Base-by-base conservation (phyloP, 768 basidiomycete genomes). In the Lactarius quietus region DNA sequence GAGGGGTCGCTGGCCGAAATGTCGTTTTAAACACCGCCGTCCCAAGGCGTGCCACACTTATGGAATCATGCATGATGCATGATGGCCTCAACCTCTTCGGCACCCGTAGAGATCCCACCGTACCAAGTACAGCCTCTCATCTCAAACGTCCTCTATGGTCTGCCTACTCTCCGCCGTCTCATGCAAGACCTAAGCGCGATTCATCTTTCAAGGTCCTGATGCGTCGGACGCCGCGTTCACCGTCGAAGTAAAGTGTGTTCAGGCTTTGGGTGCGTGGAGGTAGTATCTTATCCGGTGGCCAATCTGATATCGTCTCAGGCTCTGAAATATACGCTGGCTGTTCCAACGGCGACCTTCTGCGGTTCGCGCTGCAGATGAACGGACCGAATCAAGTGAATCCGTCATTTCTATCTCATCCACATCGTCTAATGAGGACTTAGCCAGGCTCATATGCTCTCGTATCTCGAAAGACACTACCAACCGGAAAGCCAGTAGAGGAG, bases 251-350 rank as follows among this genome's bases (percentile, higher is more conserved):
- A 71, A 68, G 12, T 73, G 73, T 62, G 75, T 71, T 0, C 74
- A 75, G 55, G 74, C 73, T 9, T 62, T 73, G 18, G 73, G 73
- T 73, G 52, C 5, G 70, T 17, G 23, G 48, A 12, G 12, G 9
- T 26, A 18, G 45, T 45, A 35, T 38, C 48, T 51, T 60, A 52
- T 64, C 45, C 29, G 18, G 41, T 18, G 61, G 45, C 59, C 65
- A 53, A 12, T 23, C 45, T 48, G 6, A 26, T 10, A 5, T 26
- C 10, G 8, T 48, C 43, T 20, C 59, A 92, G 92, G 88, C 36
- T 86, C 87, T 48, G 94, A 97, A 71, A 83, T 96, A 29, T 95
- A 94, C 69, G 83, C 93, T 15, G 95, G 93, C 15, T 90, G 89
- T 66, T 85, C 87, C 26, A 92, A 94, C 65, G 93, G 95, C 26